Base-by-base conservation (phyloP, 331 rosid species). In the Rosa hybrid region DNA sequence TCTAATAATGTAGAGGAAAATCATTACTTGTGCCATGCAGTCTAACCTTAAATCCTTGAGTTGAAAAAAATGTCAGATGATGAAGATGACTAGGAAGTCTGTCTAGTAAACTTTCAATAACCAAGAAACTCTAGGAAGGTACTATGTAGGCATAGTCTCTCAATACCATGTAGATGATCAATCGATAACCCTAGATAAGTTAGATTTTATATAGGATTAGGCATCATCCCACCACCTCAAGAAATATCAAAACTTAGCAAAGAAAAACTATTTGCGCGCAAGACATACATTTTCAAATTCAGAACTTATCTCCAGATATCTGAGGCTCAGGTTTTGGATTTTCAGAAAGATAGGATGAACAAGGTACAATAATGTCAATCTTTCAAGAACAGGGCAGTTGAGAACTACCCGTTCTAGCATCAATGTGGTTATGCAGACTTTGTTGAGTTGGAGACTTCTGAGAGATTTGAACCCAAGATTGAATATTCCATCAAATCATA, bases 321-420 rank as follows among this genome's bases (percentile, higher is more conserved):
- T 77, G n/a, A 82, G 82, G 20, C 53, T 82, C 1, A 60, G 41
- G 57, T 77, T 77, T 50, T 56, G 72, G 74, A 77, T 77, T 75
- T 41, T 72, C 17, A 82, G 44, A 42, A 42, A 65, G 72, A 73
- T 14, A 34, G 48, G 42, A 70, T 34, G 21, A 56, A 16, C 67
- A 59, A 59, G 27, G 20, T 68, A 8, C 21, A 76, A 76, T 38
- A 82, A 67, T 42, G 79, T 77, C 82, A 82, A 46, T 41, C 71
- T 82, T 77, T 77, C 85, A 71, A 83, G 82, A 73, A 78, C 76
- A 7, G 72, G 65, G 25, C 76, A 83, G 34, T 78, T 83, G 39
- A 1, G 8, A 83, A 78, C 20, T 54, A 83, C 45, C 25, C 44
- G n/a, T 14, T 44, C 76, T 67, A 78, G 80, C 34, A 25, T 45